These are phyloP conservation scores for Centrapalus pauciflorus DNA, from an alignment of 129 eudicot species.

Conservation along the genomic window DNA sequence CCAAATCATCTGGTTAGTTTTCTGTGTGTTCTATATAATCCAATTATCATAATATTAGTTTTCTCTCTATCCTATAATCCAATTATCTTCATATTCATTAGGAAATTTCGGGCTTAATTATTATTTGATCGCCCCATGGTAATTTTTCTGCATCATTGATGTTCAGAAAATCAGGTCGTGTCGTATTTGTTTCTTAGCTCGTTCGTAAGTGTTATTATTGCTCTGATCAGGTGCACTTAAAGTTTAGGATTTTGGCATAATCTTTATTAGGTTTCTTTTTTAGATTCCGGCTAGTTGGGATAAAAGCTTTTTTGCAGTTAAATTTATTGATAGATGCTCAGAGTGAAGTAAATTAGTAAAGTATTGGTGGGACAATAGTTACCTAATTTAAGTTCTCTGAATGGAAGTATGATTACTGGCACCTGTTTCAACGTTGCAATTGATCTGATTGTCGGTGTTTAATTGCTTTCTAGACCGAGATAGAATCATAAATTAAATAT, in stretches of 20 bases:
- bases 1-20: constrained; percentile 6
- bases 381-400: constrained; percentile 3
- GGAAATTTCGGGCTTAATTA: neutral
- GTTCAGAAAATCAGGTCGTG: constrained; percentile 1
- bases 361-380: neutral
- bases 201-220: neutral
- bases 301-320: constrained; percentile 2
- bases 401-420: constrained; percentile 2
- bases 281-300: neutral
- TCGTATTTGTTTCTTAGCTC: constrained; percentile 7
- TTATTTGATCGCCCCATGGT: constrained; percentile 15
- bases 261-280: neutral
- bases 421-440: neutral
- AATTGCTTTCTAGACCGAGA: constrained; percentile 2
- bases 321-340: constrained; percentile 11
- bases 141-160: constrained; percentile 1
- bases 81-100: neutral
- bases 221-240: constrained; percentile 16
- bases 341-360: constrained; percentile 17
- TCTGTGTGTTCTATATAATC: neutral
- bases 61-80: neutral
- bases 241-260: constrained; percentile 6
- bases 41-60: neutral
- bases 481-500: constrained; percentile 1
- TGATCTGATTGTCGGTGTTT: neutral